Conservation (phyloP, 352 stramenopile genomes). For the Aphanomyces euteiches region DNA sequence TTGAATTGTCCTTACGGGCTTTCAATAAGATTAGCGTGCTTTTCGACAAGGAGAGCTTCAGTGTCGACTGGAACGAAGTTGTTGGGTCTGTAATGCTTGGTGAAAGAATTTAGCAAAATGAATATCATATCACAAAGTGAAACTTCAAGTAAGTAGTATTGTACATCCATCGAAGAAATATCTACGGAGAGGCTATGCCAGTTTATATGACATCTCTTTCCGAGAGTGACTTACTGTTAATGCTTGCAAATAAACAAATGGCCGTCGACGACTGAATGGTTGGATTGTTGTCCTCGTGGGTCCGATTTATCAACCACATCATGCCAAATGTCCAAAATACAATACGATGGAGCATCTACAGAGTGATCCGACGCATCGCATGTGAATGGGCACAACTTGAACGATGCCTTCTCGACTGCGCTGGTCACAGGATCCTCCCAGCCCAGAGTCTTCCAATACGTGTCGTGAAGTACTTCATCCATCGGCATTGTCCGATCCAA, state of each 20-base stretch:
- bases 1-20: no score
- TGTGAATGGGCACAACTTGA: conserved; percentile 64
- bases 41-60: no score
- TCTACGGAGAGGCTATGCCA: no score
- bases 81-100: no score
- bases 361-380: conserved; percentile 67
- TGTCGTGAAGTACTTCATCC: conserved; percentile 70
- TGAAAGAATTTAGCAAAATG: no score
- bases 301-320: neutral
- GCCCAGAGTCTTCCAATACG: conserved; percentile 70
- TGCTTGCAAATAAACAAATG: conserved; percentile 80
- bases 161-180: no score
- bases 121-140: no score
- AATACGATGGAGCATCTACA: conserved; percentile 48
- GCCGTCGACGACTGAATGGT: conserved; percentile 44
- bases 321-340: conserved; percentile 66
- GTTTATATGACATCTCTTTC: no score
- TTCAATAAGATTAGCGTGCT: no score
- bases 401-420: conserved; percentile 50
- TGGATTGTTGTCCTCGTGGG: conserved; percentile 32
- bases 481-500: conserved; percentile 50
- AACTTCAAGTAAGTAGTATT: no score
- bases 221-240: conserved; percentile 33
- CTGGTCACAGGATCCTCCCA: conserved; percentile 71
- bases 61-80: no score